Percentiles rank a stretch among this genome's conserved stretches.
These are phyloP conservation scores for Simmondsia chinensis DNA, from an alignment of 148 eudicot species.

Conservation along the genomic window DNA sequence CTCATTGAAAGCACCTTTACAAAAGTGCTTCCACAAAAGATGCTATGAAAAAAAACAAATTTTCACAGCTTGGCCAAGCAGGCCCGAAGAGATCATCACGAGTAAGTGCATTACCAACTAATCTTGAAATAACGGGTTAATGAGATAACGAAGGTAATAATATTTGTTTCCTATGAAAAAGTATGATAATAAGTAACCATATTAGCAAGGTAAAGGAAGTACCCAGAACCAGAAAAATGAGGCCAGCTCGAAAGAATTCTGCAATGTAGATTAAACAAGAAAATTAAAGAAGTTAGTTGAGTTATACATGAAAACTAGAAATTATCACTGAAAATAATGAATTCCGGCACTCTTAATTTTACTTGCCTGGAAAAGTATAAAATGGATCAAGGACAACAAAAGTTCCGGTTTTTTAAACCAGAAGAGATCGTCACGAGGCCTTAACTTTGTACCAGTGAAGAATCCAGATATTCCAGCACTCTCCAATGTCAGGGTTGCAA, in stretches of 20 bases:
- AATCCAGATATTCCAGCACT: conserved; percentile 66
- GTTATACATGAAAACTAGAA: no score
- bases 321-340: no score
- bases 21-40: no score
- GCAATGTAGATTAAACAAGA: conserved; percentile 22
- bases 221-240: conserved; percentile 99
- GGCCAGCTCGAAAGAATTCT: conserved; percentile 98
- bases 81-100: no score
- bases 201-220: conserved; percentile 12
- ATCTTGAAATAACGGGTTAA: no score
- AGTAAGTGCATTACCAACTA: no score
- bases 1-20: no score
- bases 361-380: conserved; percentile 95
- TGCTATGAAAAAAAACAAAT: no score
- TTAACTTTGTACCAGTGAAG: conserved; percentile 48
- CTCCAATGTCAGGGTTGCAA: conserved; percentile 90
- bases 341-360: neutral
- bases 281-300: conserved; percentile 3
- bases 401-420: conserved; percentile 93
- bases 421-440: conserved; percentile 91
- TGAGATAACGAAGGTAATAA: no score
- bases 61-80: no score
- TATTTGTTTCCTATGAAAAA: no score
- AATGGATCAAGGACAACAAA: conserved; percentile 79
- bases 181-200: neutral